Base-by-base conservation (phyloP, 2,329 filamentous ascomycete species). In the Ceratocystis ficicola region DNA sequence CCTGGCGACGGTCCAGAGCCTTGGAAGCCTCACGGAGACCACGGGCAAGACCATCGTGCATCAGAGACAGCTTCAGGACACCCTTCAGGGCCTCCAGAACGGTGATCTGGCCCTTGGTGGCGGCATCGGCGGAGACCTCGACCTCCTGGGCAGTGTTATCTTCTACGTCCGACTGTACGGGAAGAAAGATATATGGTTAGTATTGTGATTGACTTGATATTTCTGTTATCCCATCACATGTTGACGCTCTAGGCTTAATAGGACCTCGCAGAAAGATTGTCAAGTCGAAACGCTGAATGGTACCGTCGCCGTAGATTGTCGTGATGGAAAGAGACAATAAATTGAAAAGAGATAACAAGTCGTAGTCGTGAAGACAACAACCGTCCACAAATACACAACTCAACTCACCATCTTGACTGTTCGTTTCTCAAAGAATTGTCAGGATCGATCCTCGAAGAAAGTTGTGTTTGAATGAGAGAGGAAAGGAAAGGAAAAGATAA, bases 31-130 rank as follows among this genome's bases (percentile, higher is more conserved):
- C 94, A 74, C 94, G 92, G 75, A 99, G 90, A 81, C 94, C 94
- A 75, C 94, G 92, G 77, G 94, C 94, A 74, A 99, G 92, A 78
- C 94, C 94, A 78, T 99, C 94, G 88, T 99, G 93, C 88, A 97
- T 96, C 75, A 99, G 89, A 71, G 94, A 88, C 77, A 97, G 89
- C 85, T 96, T 96, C 77, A 99, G 86, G 72, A 96, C 94, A 78
- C 94, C 94, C 86, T 99, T 99, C 76, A 99, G 89, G 73, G 94
- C 94, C 76, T 99, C 94, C 73, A 96, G 87, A 75, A 97, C 92
- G 77, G 89, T 92, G 92, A 99, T 97, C 84, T 91, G 90, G 76
- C 89, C 89, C 80, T 91, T 90, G 76, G 83, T 82, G 78, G 86
- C 86, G 77, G 87, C 88, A 82, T 96, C 92, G 80, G 89, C 91